A percentile compares a stretch with the other conserved stretches of the same genome.
Evolutionary conservation across 176 grass and related monocot species (phyloP).

Genomic region (Juncus inflexus): DNA sequence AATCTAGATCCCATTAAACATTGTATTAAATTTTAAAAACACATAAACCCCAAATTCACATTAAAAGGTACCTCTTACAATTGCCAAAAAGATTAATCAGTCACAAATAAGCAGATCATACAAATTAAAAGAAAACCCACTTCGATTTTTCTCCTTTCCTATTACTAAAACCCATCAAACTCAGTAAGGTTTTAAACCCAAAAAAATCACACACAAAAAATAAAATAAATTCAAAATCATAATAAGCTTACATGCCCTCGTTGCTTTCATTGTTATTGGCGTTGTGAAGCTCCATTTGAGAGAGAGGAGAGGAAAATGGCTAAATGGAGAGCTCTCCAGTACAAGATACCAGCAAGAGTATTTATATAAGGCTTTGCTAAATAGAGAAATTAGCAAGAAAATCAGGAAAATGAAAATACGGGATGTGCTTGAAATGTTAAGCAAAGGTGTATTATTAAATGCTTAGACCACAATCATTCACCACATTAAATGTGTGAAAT

Average conservation of each 20-base stretch:
- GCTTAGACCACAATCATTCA: constrained; percentile 17
- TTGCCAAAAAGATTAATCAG: not conserved
- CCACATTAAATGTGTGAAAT: no score
- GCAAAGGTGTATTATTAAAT: constrained; percentile 14
- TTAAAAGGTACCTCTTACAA: not conserved
- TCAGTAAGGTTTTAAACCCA: constrained; percentile 15
- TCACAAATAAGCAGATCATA: constrained; percentile 14
- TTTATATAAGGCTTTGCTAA: constrained; percentile 5
- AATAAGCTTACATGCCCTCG: constrained; percentile 15
- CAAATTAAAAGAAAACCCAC: not conserved
- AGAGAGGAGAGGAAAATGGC: not conserved
- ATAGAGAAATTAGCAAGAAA: constrained; percentile 4
- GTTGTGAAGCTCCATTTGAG: constrained; percentile 22
- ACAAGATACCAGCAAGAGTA: not conserved
- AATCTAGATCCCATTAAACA: constrained; percentile 15
- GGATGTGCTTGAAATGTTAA: not conserved
- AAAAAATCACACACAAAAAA: not conserved
- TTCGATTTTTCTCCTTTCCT: not conserved
- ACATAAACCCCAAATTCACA: constrained; percentile 8
- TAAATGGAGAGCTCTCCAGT: not conserved
- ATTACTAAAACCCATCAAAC: constrained; percentile 6
- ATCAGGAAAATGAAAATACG: constrained; percentile 20
- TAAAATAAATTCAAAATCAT: not conserved
- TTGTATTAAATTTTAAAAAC: not conserved
- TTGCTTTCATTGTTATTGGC: constrained; percentile 18